Evolutionary conservation across 2,329 filamentous ascomycete species (phyloP).

Genomic region (Alternaria burnsii): DNA sequence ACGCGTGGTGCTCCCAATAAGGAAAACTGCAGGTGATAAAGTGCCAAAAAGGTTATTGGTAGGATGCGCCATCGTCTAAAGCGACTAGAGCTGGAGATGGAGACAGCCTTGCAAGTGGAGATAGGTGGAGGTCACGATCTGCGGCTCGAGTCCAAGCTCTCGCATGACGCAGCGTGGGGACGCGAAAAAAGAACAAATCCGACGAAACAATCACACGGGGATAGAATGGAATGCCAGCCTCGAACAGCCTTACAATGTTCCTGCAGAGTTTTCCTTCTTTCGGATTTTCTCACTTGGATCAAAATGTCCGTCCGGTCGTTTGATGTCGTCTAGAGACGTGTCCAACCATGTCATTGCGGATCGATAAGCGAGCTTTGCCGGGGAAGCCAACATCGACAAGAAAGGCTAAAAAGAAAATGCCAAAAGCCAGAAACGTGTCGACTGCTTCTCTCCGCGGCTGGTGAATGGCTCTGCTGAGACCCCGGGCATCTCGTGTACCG

Average conservation of each 20-base stretch:
- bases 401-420: conserved; percentile 1
- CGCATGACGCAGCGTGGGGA: conserved; percentile 10
- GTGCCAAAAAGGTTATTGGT: conserved; percentile 5
- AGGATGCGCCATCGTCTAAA: conserved; percentile 1
- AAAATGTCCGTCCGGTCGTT: background rate
- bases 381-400: background rate
- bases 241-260: background rate
- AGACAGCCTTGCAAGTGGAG: conserved; percentile 4
- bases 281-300: background rate
- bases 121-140: conserved; percentile 4
- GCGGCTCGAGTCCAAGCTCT: background rate
- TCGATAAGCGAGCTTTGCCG: conserved; percentile 11
- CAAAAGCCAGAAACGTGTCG: background rate
- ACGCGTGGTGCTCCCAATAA: background rate
- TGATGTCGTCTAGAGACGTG: background rate
- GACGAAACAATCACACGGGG: background rate
- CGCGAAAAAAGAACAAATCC: conserved; percentile 5
- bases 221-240: background rate
- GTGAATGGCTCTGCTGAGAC: background rate
- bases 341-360: background rate
- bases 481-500: background rate
- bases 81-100: background rate
- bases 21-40: conserved; percentile 1
- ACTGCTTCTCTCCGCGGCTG: background rate
- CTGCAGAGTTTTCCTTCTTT: background rate